Conservation (phyloP, 495 filamentous ascomycete genomes). For the Stereocaulon alpinum region DNA sequence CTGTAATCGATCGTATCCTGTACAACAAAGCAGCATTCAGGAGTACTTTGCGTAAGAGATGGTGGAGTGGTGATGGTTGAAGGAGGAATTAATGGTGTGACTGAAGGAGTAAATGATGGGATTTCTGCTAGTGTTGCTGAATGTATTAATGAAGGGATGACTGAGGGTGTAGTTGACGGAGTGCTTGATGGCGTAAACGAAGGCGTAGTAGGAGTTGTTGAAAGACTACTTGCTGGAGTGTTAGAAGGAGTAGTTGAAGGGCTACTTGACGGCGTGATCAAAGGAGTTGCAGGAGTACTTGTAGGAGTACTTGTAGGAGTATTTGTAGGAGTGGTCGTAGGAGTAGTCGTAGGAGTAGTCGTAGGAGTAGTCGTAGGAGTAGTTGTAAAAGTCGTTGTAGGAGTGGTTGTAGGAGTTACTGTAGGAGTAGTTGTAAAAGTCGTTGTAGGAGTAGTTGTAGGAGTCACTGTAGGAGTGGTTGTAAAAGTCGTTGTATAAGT, state of each 20-base stretch:
- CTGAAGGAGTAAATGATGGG: background rate
- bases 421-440: background rate
- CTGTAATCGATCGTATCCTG: constrained; percentile 17
- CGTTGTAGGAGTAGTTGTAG: background rate
- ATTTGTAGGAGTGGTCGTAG: background rate
- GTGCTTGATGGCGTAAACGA: too few species aligned
- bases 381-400: background rate
- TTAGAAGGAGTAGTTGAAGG: background rate
- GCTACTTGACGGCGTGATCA: too few species aligned
- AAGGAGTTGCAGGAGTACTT: too few species aligned
- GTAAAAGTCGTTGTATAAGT: background rate
- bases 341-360: background rate
- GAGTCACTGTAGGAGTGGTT: background rate
- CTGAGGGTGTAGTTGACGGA: too few species aligned
- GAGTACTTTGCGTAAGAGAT: background rate
- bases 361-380: background rate
- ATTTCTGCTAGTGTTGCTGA: too few species aligned
- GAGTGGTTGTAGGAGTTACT: background rate
- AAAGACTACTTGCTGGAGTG: background rate
- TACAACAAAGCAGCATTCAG: constrained; percentile 16
- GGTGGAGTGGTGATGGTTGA: background rate
- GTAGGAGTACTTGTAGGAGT: too few species aligned
- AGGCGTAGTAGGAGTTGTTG: background rate
- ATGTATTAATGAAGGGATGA: background rate
- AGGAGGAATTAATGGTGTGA: background rate